Percentiles rank a stretch among this genome's conserved stretches.
phyloP scores from a whole-genome alignment of 2,329 filamentous ascomycete genomes.

The Hypoxylon sp. region DNA sequence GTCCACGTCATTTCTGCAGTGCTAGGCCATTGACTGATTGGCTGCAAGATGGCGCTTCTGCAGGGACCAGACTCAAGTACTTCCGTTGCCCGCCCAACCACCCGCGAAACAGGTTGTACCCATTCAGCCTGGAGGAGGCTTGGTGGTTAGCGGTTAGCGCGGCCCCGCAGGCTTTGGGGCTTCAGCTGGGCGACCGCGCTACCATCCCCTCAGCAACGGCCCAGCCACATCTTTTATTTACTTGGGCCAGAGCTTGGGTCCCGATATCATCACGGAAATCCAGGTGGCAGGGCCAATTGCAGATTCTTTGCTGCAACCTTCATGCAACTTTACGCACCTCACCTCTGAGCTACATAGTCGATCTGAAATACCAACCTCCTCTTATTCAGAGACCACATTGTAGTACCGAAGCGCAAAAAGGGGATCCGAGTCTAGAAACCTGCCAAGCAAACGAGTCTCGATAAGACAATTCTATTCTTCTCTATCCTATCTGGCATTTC shows the following conservation, averaged over 20 bases:
- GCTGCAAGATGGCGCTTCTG: conserved; percentile 15
- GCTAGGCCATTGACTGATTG: conserved; percentile 22
- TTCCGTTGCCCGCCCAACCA: conserved; percentile 23
- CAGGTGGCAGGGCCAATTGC: conserved; percentile 45
- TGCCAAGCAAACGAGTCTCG: conserved; percentile 42
- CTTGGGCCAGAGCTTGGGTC: conserved; percentile 26
- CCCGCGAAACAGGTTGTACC: conserved; percentile 24
- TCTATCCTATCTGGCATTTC: conserved; percentile 39
- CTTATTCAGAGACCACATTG: conserved; percentile 29
- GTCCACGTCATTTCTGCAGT: conserved; percentile 36
- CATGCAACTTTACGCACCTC: conserved; percentile 24
- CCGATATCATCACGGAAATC: conserved; percentile 41
- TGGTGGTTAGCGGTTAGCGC: conserved; percentile 17
- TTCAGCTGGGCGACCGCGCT: conserved; percentile 17
- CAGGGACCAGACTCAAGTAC: conserved; percentile 29
- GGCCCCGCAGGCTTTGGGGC: conserved; percentile 20
- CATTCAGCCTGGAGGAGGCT: conserved; percentile 20
- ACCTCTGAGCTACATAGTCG: conserved; percentile 35
- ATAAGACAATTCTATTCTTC: conserved; percentile 44
- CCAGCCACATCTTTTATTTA: conserved; percentile 52
- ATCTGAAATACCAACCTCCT: conserved; percentile 41
- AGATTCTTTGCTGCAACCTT: conserved; percentile 33
- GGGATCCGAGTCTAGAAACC: conserved; percentile 40
- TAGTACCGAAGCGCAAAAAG: conserved; percentile 41
- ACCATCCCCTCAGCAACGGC: conserved; percentile 46